These are phyloP conservation scores for Citrus australasica DNA, from an alignment of 345 rosid species.

Conservation along the genomic window DNA sequence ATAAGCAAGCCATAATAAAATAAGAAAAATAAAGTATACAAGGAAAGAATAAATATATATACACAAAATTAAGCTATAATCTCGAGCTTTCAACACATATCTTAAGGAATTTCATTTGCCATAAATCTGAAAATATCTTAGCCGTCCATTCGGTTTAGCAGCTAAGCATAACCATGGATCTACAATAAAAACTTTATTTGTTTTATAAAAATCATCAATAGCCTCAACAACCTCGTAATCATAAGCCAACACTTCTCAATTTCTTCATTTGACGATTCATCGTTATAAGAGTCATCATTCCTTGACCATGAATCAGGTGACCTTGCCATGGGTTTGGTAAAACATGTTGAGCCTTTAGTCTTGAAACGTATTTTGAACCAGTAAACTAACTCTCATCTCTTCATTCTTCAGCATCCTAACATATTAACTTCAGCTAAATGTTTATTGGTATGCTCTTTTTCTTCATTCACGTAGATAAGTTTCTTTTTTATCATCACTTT, in stretches of 20 bases:
- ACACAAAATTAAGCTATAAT: no score
- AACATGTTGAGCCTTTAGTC: slow-evolving; percentile 63
- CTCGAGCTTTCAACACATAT: no score
- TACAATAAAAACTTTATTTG: slow-evolving; percentile 75
- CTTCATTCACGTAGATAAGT: slow-evolving; percentile 85
- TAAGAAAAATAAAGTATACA: no score
- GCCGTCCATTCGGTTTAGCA: accelerated
- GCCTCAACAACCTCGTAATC: slow-evolving; percentile 34
- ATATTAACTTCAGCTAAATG: slow-evolving; percentile 60
- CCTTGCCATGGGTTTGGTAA: slow-evolving; percentile 86
- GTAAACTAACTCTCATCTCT: slow-evolving; percentile 58
- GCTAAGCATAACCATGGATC: slow-evolving; percentile 36
- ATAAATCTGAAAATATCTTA: no score
- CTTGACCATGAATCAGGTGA: slow-evolving; percentile 30
- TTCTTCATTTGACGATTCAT: slow-evolving; percentile 23
- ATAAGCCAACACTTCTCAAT: slow-evolving; percentile 18
- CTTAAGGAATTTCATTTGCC: no score
- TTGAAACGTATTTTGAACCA: slow-evolving; percentile 60
- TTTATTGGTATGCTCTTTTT: slow-evolving; percentile 50
- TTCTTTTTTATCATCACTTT: slow-evolving; percentile 35
- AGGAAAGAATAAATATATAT: no score
- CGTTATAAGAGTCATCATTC: slow-evolving; percentile 19
- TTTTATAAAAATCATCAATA: slow-evolving; percentile 57
- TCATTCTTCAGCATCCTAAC: slow-evolving; percentile 76
- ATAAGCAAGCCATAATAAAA: no score